phyloP scores from a whole-genome alignment of 208 protist species.

The Trypanosoma melophagium region DNA sequence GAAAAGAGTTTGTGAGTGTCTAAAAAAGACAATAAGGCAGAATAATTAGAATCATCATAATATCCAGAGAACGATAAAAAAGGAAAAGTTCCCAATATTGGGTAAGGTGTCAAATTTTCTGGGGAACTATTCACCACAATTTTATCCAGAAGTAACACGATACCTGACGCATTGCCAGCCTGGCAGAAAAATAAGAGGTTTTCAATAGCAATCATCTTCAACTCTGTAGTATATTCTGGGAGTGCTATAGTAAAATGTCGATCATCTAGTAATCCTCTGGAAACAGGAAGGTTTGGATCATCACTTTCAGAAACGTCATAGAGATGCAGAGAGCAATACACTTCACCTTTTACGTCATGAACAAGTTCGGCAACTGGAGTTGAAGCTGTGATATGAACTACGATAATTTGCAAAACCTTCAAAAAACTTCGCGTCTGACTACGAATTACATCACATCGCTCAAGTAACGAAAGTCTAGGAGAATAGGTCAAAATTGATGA shows the following conservation, averaged over 20 bases:
- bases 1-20: slow-evolving; percentile 3
- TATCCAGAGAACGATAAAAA: slow-evolving; percentile 8
- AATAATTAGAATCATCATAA: slow-evolving; percentile 9
- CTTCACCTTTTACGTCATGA: slow-evolving; percentile 7
- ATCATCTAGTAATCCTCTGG: neutral
- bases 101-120: neutral
- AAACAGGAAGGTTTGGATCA: neutral
- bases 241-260: slow-evolving; percentile 4
- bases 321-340: slow-evolving; percentile 17
- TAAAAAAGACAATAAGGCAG: slow-evolving; percentile 9
- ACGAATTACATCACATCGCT: slow-evolving; percentile 15
- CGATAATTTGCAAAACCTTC: slow-evolving; percentile 16
- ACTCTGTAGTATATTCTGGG: slow-evolving; percentile 5
- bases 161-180: neutral
- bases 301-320: neutral
- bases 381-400: neutral
- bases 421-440: neutral
- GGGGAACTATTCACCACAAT: neutral
- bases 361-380: slow-evolving; percentile 12
- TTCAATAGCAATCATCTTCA: slow-evolving; percentile 5
- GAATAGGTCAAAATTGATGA: slow-evolving; percentile 6
- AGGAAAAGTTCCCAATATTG: slow-evolving; percentile 1
- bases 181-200: slow-evolving; percentile 13
- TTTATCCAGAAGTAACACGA: slow-evolving; percentile 2
- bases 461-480: neutral